Evolutionary conservation across 495 filamentous ascomycete species (phyloP).

Genomic region (Annulohypoxylon maeteangense): DNA sequence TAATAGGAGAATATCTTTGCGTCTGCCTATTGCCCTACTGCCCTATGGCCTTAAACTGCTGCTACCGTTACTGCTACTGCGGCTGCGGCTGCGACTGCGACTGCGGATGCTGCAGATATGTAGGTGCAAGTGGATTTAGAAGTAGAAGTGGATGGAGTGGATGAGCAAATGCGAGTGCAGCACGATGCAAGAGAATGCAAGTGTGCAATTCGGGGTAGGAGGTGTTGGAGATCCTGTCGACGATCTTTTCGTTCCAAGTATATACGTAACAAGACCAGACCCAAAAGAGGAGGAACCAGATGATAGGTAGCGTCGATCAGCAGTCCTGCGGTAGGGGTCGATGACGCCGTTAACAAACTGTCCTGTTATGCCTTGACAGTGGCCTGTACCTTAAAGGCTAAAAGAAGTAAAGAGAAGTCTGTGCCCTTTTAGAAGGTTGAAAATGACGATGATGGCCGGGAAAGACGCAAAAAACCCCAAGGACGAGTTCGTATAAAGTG

Average conservation of each 20-base stretch:
- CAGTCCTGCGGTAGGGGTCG: constrained; percentile 15
- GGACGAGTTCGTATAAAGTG: constrained; percentile 7
- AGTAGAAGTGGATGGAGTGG: constrained; percentile 18
- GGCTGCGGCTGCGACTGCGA: constrained; percentile 19
- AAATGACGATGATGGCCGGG: constrained; percentile 14
- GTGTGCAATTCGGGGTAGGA: constrained; percentile 28
- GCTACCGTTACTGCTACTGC: not conserved
- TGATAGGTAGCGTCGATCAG: constrained; percentile 37
- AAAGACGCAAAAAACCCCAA: not conserved
- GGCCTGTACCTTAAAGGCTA: not conserved
- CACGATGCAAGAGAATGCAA: constrained; percentile 37
- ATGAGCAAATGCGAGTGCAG: constrained; percentile 12
- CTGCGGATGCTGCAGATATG: constrained; percentile 19
- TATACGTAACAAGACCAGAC: constrained; percentile 27
- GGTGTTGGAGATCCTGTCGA: constrained; percentile 24
- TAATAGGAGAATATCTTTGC: constrained; percentile 13
- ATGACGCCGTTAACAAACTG: constrained; percentile 30
- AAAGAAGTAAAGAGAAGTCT: not conserved
- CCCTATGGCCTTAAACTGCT: not conserved
- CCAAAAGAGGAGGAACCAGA: constrained; percentile 22
- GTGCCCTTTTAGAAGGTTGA: constrained; percentile 2
- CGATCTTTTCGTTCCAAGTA: constrained; percentile 26
- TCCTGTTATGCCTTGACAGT: not conserved
- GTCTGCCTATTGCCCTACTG: constrained; percentile 22
- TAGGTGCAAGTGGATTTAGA: constrained; percentile 12